Evolutionary conservation across 192 early-diverging fungal genomes (phyloP).

Genomic region (Radiomyces spectabilis): DNA sequence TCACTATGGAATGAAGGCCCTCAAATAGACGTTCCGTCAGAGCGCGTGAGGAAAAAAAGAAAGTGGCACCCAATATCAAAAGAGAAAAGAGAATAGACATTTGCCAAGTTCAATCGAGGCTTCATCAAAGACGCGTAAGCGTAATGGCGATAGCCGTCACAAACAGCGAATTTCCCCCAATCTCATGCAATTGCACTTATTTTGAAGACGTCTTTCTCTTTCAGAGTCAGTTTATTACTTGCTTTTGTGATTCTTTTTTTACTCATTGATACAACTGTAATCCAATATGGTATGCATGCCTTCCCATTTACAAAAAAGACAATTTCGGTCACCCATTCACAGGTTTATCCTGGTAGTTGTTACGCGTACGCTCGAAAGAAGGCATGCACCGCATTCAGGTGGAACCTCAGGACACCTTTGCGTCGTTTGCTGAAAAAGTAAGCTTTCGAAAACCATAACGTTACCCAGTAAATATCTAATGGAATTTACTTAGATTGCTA

Average conservation of each 20-base stretch:
- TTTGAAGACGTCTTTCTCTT: not conserved
- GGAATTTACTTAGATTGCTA: conserved; percentile 34
- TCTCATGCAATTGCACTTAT: not conserved
- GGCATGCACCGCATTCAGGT: conserved; percentile 60
- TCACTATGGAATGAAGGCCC: too few species aligned
- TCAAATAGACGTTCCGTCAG: too few species aligned
- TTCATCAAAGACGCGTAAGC: too few species aligned
- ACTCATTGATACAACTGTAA: not conserved
- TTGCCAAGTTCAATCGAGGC: too few species aligned
- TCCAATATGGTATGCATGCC: not conserved
- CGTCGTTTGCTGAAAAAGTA: conserved; percentile 50
- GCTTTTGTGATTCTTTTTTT: not conserved
- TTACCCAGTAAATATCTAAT: too few species aligned
- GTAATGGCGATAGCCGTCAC: too few species aligned
- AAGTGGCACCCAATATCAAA: too few species aligned
- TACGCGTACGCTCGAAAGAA: conserved; percentile 64
- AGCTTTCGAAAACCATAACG: not conserved
- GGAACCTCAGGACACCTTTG: conserved; percentile 45
- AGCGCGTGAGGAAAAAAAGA: too few species aligned
- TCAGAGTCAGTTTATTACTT: not conserved
- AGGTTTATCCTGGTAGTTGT: conserved; percentile 30
- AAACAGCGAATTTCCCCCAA: not conserved
- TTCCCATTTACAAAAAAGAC: not conserved
- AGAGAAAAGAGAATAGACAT: too few species aligned
- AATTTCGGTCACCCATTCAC: not conserved